phyloP scores from a whole-genome alignment of 495 filamentous ascomycete genomes.

The Ramalina intermedia region DNA sequence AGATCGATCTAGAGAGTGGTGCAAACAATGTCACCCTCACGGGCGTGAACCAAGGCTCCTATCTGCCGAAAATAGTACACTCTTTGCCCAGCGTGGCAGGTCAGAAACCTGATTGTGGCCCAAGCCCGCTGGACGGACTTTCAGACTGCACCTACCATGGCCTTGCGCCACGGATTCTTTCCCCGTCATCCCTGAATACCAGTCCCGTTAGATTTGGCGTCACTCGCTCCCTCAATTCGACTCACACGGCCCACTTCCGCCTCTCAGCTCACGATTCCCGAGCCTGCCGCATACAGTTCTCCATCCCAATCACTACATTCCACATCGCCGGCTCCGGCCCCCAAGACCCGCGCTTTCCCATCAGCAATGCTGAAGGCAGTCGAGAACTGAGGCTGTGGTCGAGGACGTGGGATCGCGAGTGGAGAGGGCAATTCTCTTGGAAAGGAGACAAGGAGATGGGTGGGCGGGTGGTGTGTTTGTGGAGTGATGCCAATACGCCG shows the following conservation, averaged over 20 bases:
- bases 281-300: conserved; percentile 52
- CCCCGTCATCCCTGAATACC: neutral
- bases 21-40: conserved; percentile 52
- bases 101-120: conserved; percentile 39
- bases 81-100: conserved; percentile 57
- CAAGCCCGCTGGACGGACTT: conserved; percentile 28
- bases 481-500: conserved; percentile 67
- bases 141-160: conserved; percentile 58
- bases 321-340: conserved; percentile 40
- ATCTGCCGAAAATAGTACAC: conserved; percentile 49
- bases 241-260: conserved; percentile 36
- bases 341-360: conserved; percentile 40
- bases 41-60: conserved; percentile 46
- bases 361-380: conserved; percentile 28
- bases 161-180: conserved; percentile 43
- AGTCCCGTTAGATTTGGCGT: conserved; percentile 40
- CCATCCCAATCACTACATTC: conserved; percentile 46
- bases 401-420: conserved; percentile 56
- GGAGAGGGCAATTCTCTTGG: conserved; percentile 68
- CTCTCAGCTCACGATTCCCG: conserved; percentile 53
- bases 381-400: conserved; percentile 55
- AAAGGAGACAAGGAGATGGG: conserved; percentile 33
- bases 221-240: conserved; percentile 29
- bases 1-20: conserved; percentile 61
- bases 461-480: conserved; percentile 65